Base-by-base conservation (phyloP, 306 rosid genomes). In the Begonia masoniana region DNA sequence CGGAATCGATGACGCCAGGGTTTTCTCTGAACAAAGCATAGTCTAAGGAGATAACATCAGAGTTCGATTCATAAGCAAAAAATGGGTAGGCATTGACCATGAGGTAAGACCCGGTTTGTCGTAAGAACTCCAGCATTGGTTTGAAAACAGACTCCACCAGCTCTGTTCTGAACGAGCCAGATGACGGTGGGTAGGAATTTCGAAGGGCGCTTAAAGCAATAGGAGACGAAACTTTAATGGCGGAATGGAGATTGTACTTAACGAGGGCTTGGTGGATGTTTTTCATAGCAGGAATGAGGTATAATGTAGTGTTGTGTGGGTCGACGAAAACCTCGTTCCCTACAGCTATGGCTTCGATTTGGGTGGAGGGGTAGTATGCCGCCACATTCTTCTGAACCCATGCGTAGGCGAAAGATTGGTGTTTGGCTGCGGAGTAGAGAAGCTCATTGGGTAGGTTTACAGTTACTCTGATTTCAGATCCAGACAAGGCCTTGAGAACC, bases 71-170 rank as follows among this genome's bases (percentile, higher is more conserved):
- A 54, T 81, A 92, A 0, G 99, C 99, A 59, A 92, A 92, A 23
- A 86, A 92, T 0, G 99, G 99, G 68, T 92, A 92, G 1, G 84
- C 94, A 36, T 92, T 92, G 0, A 92, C 96, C 99, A 92, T 92
- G 13, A 92, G 82, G 62, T 61, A 79, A 0, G 99, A 92, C 43
- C 93, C 88, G 0, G 99, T 83, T 56, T 76, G 65, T 12, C 85
- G 93, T 19, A 92, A 82, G 43, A 92, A 92, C 0, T 68, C 81
- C 19, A 92, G 55, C 76, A 92, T 68, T 42, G 96, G 99, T 13
- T 68, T 69, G 53, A 92, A 86, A 31, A 86, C 93, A 56, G 86
- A 52, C 17, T 72, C 71, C 0, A 83, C 58, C 2, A 92, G 82
- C 41, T 86, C 93, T 19, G 88, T 74, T 51, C 93, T 70, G 80